Evolutionary conservation across 306 rosid species (phyloP), one percentile per base, ranked within the genome.

Genomic region (Quercus suber): DNA sequence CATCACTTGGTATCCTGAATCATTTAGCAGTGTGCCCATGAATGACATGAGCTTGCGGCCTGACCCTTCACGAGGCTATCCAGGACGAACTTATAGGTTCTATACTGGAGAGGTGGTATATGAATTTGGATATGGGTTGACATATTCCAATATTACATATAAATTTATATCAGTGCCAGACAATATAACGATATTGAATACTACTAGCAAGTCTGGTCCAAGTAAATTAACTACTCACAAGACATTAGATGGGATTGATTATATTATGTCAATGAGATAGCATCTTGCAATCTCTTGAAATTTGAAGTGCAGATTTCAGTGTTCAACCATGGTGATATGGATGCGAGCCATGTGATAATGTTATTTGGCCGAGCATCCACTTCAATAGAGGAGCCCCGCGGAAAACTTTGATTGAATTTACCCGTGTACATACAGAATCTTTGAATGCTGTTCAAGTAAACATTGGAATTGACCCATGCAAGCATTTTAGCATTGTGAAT

Each of bases 1-100:
- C 98, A 0, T 92, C 80, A 94, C 96, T 15, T 94, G 97, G 98
- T 94, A 94, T 88, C 92, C 91, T 17, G 92, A 94, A 81, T 90
- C 96, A 65, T 94, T 89, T 85, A 90, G 92, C 75, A 77, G 67
- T 37, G 81, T 94, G 43, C 96, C 96, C 56, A 94, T 94, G 98
- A 89, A 20, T 45, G 94, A 94, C 76, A 94, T 92, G 98, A 79
- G 83, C 72, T 90, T 94, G 97, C 88, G 96, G 61, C 87, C 98
- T 21, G 87, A 94, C 83, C 90, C 96, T 76, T 80, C 96, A 3
- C 91, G 88, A 0, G 92, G 91, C 73, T 92, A 92, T 77, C 98
- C 94, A 0, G 97, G 98, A 82, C 88, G 98, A 84, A 92, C 98
- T 37, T 92, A 94, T 84, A 84, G 97, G 11, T 94, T 94, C 74